A percentile compares a stretch with the other conserved stretches of the same genome.
phyloP scores from a whole-genome alignment of 2,329 filamentous ascomycete species.

The Blastomyces percursus region DNA sequence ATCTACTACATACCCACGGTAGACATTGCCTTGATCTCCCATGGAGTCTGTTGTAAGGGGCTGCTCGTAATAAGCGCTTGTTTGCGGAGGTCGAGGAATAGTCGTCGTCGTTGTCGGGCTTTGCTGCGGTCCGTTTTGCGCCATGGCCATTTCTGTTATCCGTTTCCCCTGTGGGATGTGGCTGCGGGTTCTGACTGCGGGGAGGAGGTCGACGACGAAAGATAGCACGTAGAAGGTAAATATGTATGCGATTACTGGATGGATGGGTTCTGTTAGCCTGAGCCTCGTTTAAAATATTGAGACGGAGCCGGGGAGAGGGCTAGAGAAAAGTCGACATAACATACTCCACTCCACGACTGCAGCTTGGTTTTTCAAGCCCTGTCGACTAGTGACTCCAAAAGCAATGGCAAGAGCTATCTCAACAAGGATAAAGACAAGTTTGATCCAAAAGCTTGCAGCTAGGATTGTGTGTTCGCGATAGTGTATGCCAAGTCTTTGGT shows the following conservation, averaged over 20 bases:
- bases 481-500: conserved; percentile 70
- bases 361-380: conserved; percentile 50
- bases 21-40: conserved; percentile 22
- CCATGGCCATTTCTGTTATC: conserved; percentile 18
- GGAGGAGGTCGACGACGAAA: conserved; percentile 78
- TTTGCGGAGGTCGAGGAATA: neutral
- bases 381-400: conserved; percentile 49
- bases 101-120: neutral
- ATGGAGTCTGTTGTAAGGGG: conserved; percentile 30
- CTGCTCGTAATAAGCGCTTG: conserved; percentile 23
- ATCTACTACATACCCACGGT: conserved; percentile 12
- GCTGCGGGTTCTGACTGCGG: conserved; percentile 55
- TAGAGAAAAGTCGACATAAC: conserved; percentile 19
- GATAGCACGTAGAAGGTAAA: conserved; percentile 82
- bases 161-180: conserved; percentile 34
- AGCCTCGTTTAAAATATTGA: neutral
- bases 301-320: neutral
- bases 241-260: conserved; percentile 57
- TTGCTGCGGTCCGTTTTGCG: conserved; percentile 4
- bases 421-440: conserved; percentile 70
- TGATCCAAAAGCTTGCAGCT: conserved; percentile 72
- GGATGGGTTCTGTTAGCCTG: neutral
- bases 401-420: conserved; percentile 57
- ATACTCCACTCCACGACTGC: conserved; percentile 65
- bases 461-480: conserved; percentile 63